Evolutionary conservation across 2,329 filamentous ascomycete species (phyloP).

Genomic region (Emmonsiellopsis sp.): DNA sequence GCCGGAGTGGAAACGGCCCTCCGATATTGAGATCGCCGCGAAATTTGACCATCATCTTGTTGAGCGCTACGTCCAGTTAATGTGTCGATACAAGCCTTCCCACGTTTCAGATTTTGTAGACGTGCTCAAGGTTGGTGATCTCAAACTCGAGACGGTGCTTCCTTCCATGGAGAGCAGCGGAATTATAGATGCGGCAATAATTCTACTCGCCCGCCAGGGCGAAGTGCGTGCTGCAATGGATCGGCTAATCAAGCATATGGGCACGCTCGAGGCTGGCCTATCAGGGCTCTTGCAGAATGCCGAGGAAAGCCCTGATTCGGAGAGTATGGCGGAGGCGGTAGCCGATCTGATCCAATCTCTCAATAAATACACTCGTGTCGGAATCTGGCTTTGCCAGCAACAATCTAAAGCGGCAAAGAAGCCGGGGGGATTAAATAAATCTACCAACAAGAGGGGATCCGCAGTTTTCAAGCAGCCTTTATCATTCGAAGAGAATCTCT

Average conservation of each 20-base stretch:
- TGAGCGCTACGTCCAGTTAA: conserved; percentile 79
- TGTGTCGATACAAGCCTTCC: conserved; percentile 74
- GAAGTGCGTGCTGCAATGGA: conserved; percentile 75
- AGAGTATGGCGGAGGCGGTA: conserved; percentile 55
- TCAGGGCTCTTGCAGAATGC: conserved; percentile 61
- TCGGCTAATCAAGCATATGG: conserved; percentile 70
- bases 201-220: conserved; percentile 83
- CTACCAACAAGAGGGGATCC: conserved; percentile 27
- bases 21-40: conserved; percentile 22
- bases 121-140: conserved; percentile 62
- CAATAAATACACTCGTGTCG: conserved; percentile 84
- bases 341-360: conserved; percentile 67
- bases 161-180: conserved; percentile 83
- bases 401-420: conserved; percentile 56
- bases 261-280: conserved; percentile 69
- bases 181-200: conserved; percentile 84
- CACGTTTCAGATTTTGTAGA: conserved; percentile 83
- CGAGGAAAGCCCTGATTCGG: conserved; percentile 47
- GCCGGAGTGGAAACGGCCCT: conserved; percentile 34
- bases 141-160: conserved; percentile 70
- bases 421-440: conserved; percentile 18
- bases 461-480: conserved; percentile 48
- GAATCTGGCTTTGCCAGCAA: conserved; percentile 89
- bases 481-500: conserved; percentile 53
- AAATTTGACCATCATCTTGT: conserved; percentile 51